phyloP scores from a whole-genome alignment of 2,329 filamentous ascomycete genomes.

The Exophiala aquamarina region DNA sequence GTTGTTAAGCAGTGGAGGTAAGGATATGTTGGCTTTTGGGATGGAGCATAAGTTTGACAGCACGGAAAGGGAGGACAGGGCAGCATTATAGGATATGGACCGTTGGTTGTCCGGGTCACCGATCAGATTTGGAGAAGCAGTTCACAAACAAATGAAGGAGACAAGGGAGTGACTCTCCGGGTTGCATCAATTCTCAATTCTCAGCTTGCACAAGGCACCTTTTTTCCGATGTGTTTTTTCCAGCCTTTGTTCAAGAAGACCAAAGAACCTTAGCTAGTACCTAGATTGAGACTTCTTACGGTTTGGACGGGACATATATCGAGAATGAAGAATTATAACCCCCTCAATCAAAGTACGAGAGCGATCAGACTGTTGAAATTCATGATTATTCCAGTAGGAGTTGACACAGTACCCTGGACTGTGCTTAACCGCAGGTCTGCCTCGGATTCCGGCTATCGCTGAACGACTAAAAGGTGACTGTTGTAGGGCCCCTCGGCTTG shows the following conservation, averaged over 20 bases:
- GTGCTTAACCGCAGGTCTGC: no score
- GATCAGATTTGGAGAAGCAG: slow-evolving; percentile 8
- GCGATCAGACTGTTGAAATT: no score
- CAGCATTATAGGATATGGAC: slow-evolving; percentile 21
- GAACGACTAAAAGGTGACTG: no score
- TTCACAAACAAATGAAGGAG: neutral
- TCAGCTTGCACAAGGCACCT: slow-evolving; percentile 11
- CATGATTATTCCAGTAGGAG: no score
- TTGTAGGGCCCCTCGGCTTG: no score
- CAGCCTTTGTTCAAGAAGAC: slow-evolving; percentile 10
- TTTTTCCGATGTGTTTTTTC: slow-evolving; percentile 1
- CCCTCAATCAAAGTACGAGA: slow-evolving; percentile 15
- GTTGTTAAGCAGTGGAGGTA: slow-evolving; percentile 4
- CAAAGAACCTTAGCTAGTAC: slow-evolving; percentile 14
- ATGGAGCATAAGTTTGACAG: no score
- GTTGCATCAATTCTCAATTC: slow-evolving; percentile 12
- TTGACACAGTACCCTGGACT: no score
- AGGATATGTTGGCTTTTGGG: slow-evolving; percentile 1
- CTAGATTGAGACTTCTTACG: slow-evolving; percentile 19
- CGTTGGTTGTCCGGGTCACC: neutral
- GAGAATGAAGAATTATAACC: slow-evolving; percentile 29
- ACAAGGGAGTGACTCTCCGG: slow-evolving; percentile 3
- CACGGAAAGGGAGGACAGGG: slow-evolving; percentile 7
- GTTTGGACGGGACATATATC: slow-evolving; percentile 7
- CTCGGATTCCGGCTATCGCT: no score